Conservation (phyloP, 2,329 filamentous ascomycete genomes). For the Neocucurbitaria cava region DNA sequence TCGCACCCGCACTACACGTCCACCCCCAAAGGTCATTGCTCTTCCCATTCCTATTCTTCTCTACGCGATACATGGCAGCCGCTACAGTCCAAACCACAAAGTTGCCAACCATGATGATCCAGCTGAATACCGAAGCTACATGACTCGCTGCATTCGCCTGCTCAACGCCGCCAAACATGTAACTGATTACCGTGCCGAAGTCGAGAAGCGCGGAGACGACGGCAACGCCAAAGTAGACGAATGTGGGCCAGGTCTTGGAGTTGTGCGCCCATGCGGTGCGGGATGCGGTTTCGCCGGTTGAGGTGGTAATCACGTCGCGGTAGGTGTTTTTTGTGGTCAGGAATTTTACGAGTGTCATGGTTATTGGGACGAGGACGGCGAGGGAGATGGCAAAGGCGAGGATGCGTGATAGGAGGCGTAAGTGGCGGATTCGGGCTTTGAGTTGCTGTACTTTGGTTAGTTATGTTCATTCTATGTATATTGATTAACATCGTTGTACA, state of each 20-base stretch:
- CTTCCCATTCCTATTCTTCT: conserved; percentile 46
- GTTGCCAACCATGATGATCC: conserved; percentile 39
- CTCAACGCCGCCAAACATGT: conserved; percentile 39
- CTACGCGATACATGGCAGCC: conserved; percentile 43
- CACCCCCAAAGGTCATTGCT: conserved; percentile 53
- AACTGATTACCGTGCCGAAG: conserved; percentile 42
- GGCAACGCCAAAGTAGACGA: conserved; percentile 48
- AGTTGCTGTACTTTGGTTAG: conserved; percentile 31
- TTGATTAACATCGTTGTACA: not conserved
- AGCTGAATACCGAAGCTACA: conserved; percentile 37
- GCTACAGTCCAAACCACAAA: conserved; percentile 47
- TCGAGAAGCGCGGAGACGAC: conserved; percentile 43
- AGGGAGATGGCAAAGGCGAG: conserved; percentile 44
- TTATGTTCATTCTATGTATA: not conserved
- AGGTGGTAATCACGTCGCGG: conserved; percentile 22
- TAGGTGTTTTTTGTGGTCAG: conserved; percentile 42
- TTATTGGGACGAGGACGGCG: conserved; percentile 44
- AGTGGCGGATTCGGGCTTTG: conserved; percentile 48
- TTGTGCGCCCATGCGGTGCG: conserved; percentile 51
- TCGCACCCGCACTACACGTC: conserved; percentile 46
- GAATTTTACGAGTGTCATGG: conserved; percentile 50
- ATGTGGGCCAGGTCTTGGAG: conserved; percentile 50
- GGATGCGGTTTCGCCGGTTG: conserved; percentile 23
- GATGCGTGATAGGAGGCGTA: conserved; percentile 47
- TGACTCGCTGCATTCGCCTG: conserved; percentile 43